Percentiles rank a stretch among this genome's conserved stretches.
phyloP scores from a whole-genome alignment of 768 basidiomycete species.

The Termitomyces sp. region DNA sequence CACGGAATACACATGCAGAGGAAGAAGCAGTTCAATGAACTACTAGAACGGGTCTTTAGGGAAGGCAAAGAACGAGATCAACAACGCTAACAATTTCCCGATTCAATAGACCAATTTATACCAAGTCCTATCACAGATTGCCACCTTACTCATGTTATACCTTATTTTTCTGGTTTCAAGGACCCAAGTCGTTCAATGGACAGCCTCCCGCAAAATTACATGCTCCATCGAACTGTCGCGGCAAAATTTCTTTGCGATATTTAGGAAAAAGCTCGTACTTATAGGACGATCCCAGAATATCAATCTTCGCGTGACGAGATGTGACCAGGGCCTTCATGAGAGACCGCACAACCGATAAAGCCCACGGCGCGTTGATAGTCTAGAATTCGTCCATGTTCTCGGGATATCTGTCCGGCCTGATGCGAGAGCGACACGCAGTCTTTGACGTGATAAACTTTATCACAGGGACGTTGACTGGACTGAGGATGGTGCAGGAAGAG shows the following conservation, averaged over 20 bases:
- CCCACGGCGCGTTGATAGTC: constrained; percentile 96
- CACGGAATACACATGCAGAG: constrained; percentile 56
- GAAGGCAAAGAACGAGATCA: constrained; percentile 35
- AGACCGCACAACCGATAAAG: constrained; percentile 83
- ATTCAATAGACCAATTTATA: not conserved
- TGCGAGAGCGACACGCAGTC: constrained; percentile 26
- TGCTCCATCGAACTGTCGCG: constrained; percentile 76
- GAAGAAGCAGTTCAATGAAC: constrained; percentile 41
- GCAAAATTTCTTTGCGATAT: constrained; percentile 78
- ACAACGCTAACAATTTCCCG: not conserved
- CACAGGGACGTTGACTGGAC: constrained; percentile 52
- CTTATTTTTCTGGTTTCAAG: constrained; percentile 57
- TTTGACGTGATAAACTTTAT: too few relatives aligned
- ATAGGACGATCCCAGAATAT: constrained; percentile 58
- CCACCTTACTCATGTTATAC: not conserved
- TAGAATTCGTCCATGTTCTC: constrained; percentile 77
- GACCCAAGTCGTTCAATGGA: constrained; percentile 83
- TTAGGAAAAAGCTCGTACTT: constrained; percentile 52
- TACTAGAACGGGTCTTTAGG: constrained; percentile 50
- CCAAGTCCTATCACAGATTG: not conserved
- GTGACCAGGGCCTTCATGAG: constrained; percentile 89
- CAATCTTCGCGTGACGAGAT: constrained; percentile 95
- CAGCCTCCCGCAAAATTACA: constrained; percentile 80
- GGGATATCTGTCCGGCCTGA: constrained; percentile 91
- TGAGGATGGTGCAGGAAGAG: constrained; percentile 95